Evolutionary conservation across 2,329 filamentous ascomycete genomes (phyloP).

Genomic region (Botryosphaeria dothidea): DNA sequence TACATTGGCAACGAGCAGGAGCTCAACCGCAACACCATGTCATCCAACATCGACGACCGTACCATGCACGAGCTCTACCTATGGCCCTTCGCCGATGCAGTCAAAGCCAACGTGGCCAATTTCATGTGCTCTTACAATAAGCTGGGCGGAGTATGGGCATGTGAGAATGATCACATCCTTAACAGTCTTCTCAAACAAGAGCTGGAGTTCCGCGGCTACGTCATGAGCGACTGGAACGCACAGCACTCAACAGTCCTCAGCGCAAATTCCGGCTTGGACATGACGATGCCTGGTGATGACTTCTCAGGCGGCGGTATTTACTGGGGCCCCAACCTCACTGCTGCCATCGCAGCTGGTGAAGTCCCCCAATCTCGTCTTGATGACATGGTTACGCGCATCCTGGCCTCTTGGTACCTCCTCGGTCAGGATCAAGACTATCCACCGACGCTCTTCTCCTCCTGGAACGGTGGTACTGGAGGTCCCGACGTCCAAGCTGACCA

Average conservation of each 20-base stretch:
- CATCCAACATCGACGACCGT: constrained; percentile 65
- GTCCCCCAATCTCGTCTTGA: constrained; percentile 41
- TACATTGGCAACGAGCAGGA: constrained; percentile 65
- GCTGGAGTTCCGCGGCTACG: constrained; percentile 50
- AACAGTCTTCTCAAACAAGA: constrained; percentile 56
- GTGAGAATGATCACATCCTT: constrained; percentile 50
- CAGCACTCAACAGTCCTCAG: constrained; percentile 48
- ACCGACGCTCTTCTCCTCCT: constrained; percentile 45
- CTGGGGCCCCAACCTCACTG: constrained; percentile 58
- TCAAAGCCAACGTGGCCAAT: constrained; percentile 58
- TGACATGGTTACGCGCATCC: constrained; percentile 46
- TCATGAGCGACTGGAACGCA: constrained; percentile 50
- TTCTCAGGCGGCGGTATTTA: constrained; percentile 44
- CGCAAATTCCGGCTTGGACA: constrained; percentile 51
- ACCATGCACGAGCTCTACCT: constrained; percentile 67
- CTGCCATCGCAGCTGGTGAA: constrained; percentile 53
- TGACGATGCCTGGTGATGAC: constrained; percentile 59
- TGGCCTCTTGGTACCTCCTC: constrained; percentile 52
- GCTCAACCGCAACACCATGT: constrained; percentile 54
- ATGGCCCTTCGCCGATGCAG: constrained; percentile 65
- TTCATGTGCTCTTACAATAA: constrained; percentile 59
- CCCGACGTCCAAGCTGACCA: constrained; percentile 44
- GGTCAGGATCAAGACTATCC: constrained; percentile 50
- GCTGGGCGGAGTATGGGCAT: constrained; percentile 53
- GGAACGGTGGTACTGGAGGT: constrained; percentile 29